Conservation (phyloP, 1,139 yeast species). For the Suhomyces wounanorum region DNA sequence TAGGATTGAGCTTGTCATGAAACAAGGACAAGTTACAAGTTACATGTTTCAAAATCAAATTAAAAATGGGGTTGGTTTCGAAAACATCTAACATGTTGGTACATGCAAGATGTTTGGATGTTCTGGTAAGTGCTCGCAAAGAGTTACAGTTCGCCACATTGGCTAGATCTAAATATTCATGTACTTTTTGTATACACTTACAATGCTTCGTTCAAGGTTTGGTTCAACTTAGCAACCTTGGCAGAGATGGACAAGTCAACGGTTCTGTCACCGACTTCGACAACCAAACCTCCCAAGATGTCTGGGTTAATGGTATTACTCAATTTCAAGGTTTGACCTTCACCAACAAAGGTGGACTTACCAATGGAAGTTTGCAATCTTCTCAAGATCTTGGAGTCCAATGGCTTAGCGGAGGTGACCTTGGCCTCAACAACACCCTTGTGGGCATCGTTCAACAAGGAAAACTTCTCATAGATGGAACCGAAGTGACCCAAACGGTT, state of each 20-base stretch:
- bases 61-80: too few relatives aligned
- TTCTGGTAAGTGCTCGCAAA: too few relatives aligned
- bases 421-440: slow-evolving; percentile 92
- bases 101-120: too few relatives aligned
- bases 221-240: slow-evolving; percentile 87
- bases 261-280: slow-evolving; percentile 95
- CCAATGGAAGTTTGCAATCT: slow-evolving; percentile 81
- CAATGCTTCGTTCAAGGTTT: slow-evolving; percentile 81
- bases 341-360: slow-evolving; percentile 79
- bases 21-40: too few relatives aligned
- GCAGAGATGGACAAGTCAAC: slow-evolving; percentile 88
- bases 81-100: too few relatives aligned
- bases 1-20: too few relatives aligned
- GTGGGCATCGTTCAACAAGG: slow-evolving; percentile 81
- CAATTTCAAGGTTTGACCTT: slow-evolving; percentile 82
- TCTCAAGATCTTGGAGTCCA: slow-evolving; percentile 78
- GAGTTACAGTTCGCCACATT: background rate
- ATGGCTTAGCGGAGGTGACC: slow-evolving; percentile 84
- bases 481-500: slow-evolving; percentile 80
- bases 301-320: slow-evolving; percentile 84
- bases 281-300: slow-evolving; percentile 92
- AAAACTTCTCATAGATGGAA: slow-evolving; percentile 69
- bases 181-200: slow-evolving; percentile 11
- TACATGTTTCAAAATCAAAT: too few relatives aligned
- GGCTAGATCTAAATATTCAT: slow-evolving; percentile 4